Conservation (phyloP, 768 basidiomycete genomes). For the Strobilomyces confusus region DNA sequence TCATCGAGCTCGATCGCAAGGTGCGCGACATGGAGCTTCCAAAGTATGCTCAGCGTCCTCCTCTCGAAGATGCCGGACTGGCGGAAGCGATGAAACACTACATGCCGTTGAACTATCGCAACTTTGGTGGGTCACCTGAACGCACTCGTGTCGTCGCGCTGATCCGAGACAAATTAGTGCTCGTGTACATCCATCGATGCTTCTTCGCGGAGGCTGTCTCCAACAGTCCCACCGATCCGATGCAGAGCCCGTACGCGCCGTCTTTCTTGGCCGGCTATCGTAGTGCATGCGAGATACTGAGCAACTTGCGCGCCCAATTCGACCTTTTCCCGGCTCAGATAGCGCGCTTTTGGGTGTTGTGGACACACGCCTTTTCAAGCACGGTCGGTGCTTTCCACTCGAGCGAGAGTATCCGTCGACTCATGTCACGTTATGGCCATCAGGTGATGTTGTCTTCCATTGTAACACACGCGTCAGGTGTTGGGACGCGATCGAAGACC, state of each 20-base stretch:
- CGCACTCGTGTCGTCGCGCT: not conserved
- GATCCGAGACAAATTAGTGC: constrained; percentile 36
- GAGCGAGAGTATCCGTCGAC: not conserved
- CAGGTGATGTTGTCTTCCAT: constrained; percentile 77
- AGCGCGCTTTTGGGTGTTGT: constrained; percentile 65
- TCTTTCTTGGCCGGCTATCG: constrained; percentile 67
- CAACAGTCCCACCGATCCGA: constrained; percentile 61
- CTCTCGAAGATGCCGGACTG: constrained; percentile 48
- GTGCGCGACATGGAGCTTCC: constrained; percentile 68
- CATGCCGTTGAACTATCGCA: constrained; percentile 72
- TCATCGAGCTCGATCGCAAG: constrained; percentile 61
- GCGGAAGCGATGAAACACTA: constrained; percentile 67
- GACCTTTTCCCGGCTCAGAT: constrained; percentile 52
- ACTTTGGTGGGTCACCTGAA: constrained; percentile 48
- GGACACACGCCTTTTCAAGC: constrained; percentile 70
- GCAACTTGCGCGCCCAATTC: constrained; percentile 46
- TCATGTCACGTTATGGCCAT: not conserved
- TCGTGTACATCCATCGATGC: constrained; percentile 70
- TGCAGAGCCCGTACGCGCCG: constrained; percentile 62
- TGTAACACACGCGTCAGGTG: constrained; percentile 58
- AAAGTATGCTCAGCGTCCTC: constrained; percentile 49
- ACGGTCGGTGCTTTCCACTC: constrained; percentile 38
- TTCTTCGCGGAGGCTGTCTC: constrained; percentile 73
- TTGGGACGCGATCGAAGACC: constrained; percentile 51
- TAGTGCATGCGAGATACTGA: constrained; percentile 57